Evolutionary conservation across 106 monocot genomes (phyloP), one percentile per base, ranked within the genome.

Genomic region (Dioscorea zingiberensis): DNA sequence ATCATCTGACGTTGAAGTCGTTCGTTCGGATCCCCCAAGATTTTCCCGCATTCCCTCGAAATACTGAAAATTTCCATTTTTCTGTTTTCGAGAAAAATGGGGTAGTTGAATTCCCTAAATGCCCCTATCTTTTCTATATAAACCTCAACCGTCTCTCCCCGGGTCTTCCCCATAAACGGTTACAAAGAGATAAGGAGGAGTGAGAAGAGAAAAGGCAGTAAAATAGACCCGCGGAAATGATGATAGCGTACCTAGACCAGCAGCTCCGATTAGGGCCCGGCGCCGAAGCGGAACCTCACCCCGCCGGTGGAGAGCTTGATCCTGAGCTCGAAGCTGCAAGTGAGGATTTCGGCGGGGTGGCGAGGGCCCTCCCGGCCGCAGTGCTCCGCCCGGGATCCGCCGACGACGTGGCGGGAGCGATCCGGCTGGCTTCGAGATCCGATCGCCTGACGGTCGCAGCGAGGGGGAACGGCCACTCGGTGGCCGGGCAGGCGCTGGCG

Each of bases 381-480:
- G 63, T 63, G 3, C 8, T 63, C 63, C 63, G 44, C 1, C 63
- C 63, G 30, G 21, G 19, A 3, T 2, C 63, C 0, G 22, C 63
- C 7, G 63, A 63, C 3, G 63, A 45, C 44, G 63, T 63, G 44
- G 22, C 44, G 13, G 11, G 3, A 16, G 45, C 44, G 14, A 44
- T 63, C 11, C 16, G 22, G 38, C 16, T 63, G 44, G 63, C 63
- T 14, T n/a, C 21, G 45, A 19, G 23, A 9, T 56, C 56, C 12
- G 21, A 12, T 8, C 22, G 61, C 29, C 70, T 93, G 44, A 70
- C 80, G 11, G 63, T 93, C 53, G 78, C 93, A 0, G 73, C 93
- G 4, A 80, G 93, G 16, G 93, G 93, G 32, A 86, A 86, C 76
- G 93, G 89, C 4, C 93, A 94, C 86, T 86, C 89, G 13, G 67